Base-by-base conservation (phyloP, 108 stramenopile genomes). In the Nitzschia sp. region DNA sequence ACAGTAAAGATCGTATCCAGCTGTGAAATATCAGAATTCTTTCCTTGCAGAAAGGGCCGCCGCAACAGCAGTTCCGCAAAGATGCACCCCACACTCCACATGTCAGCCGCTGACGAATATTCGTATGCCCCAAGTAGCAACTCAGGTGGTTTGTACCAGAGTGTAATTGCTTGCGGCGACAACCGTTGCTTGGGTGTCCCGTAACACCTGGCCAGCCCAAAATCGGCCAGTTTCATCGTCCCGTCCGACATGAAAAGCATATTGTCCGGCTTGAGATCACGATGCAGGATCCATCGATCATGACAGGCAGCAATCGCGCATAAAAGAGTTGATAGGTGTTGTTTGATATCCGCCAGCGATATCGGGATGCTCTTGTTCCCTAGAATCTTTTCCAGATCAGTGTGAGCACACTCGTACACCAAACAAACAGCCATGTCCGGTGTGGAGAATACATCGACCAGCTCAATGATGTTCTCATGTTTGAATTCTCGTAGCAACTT, bases 81-180 rank as follows among this genome's bases (percentile, higher is more conserved):
- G 34, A 98, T 96, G 75, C 96, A 96, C 2, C 97, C 97, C 1
- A 91, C 91, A 60, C 88, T 86, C 97, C 97, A 98, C 71, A 96
- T 93, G 58, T 98, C 97, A 8, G 94, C 91, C 0, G 94, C 89
- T 6, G 95, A 82, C 5, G 86, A 84, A 73, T 98, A 98, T 75
- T 94, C 88, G 1, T 78, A 88, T 13, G 93, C 83, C 15, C 97
- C 97, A 21, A 98, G 72, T n/a, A 98, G 68, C 0, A 98, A 66
- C 54, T 98, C 97, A 9, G 96, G 96, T 19, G 95, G 89, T 71
- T 96, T 96, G 80, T 98, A 98, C 96, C 96, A 98, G 56, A 96
- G 68, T 6, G 97, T 98, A 56, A 98, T 96, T 16, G 96, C 97
- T 76, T 95, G 84, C 26, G 93, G 93, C 8, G 85, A 85, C 22